Evolutionary conservation across 768 basidiomycete genomes (phyloP), one percentile per base, ranked within the genome.

Genomic region (Mycena alexandri): DNA sequence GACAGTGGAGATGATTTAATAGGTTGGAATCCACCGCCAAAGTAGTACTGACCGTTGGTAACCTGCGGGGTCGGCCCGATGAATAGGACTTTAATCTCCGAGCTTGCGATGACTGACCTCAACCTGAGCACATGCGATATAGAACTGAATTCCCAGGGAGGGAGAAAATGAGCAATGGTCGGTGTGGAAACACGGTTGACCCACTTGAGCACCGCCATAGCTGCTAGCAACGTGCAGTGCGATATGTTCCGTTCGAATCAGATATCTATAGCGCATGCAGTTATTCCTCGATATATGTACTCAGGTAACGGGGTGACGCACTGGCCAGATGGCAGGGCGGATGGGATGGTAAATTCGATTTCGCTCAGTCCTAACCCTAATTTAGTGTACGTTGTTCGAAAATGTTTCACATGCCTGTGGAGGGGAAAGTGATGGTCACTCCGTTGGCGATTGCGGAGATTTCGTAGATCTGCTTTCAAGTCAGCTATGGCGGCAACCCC

Each of bases 361-460:
- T 52, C 34, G 19, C 46, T 54, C 51, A 67, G 4, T 24, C 41
- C 65, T 66, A 58, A 33, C 4, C 42, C 7, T 5, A 21, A 12
- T 38, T 63, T 10, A 43, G 21, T 17, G 29, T 29, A 3, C 14
- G 25, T 12, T 17, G 24, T 5, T 46, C 16, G 12, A 29, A 2
- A 34, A 5, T 11, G 19, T 33, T 10, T 9, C 13, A 51, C 55
- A 12, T 25, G 54, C 65, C 51, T 7, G 50, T 55, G 19, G 65
- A 13, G 19, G 78, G 79, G 68, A 72, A 80, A n/a, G 71, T 72
- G 71, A 79, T 80, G 38, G 71, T 73, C 22, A 62, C 79, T 52
- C 78, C 78, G 71, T 80, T 68, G 12, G 78, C 79, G 46, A 75
- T 74, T 1, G 79, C 76, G 24, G 71, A 65, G 69, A 79, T 75